Evolutionary conservation across 2,329 filamentous ascomycete genomes (phyloP).

Genomic region (Aspergillus piperis): DNA sequence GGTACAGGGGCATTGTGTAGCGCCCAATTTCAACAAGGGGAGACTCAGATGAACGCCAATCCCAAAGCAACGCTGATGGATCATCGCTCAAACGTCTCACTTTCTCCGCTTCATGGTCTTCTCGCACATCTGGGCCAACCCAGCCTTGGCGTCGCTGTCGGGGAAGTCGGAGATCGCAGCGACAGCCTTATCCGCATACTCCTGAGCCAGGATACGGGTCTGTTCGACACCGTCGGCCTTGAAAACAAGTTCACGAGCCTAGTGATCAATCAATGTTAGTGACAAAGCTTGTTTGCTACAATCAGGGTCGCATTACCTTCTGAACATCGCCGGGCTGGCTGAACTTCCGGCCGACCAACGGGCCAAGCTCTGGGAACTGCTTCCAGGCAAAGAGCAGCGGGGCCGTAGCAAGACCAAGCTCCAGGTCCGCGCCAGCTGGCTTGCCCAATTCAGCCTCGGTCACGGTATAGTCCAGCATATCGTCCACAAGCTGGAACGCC

Average conservation of each 20-base stretch:
- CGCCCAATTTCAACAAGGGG: neutral
- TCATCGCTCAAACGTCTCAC: slow-evolving; percentile 42
- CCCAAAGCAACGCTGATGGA: neutral
- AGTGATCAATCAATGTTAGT: neutral
- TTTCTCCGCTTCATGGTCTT: slow-evolving; percentile 90
- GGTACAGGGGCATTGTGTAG: slow-evolving; percentile 1
- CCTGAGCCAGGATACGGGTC: slow-evolving; percentile 83
- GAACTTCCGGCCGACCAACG: slow-evolving; percentile 90
- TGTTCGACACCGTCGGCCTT: slow-evolving; percentile 86
- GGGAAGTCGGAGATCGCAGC: slow-evolving; percentile 82
- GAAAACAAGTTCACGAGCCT: slow-evolving; percentile 86
- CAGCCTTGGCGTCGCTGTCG: slow-evolving; percentile 90
- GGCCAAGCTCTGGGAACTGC: slow-evolving; percentile 77
- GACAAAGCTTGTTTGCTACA: neutral
- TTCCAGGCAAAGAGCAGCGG: slow-evolving; percentile 96
- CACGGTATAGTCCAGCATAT: slow-evolving; percentile 95
- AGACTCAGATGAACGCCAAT: neutral
- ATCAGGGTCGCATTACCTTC: slow-evolving; percentile 60
- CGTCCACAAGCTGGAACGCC: slow-evolving; percentile 96
- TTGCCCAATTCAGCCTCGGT: slow-evolving; percentile 85
- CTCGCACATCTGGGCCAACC: slow-evolving; percentile 87
- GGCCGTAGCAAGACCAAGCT: slow-evolving; percentile 89
- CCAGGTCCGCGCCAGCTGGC: slow-evolving; percentile 89
- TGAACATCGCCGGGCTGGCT: slow-evolving; percentile 77
- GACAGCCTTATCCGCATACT: slow-evolving; percentile 86